Base-by-base conservation (phyloP, 2,329 filamentous ascomycete species). In the Biscogniauxia marginata region DNA sequence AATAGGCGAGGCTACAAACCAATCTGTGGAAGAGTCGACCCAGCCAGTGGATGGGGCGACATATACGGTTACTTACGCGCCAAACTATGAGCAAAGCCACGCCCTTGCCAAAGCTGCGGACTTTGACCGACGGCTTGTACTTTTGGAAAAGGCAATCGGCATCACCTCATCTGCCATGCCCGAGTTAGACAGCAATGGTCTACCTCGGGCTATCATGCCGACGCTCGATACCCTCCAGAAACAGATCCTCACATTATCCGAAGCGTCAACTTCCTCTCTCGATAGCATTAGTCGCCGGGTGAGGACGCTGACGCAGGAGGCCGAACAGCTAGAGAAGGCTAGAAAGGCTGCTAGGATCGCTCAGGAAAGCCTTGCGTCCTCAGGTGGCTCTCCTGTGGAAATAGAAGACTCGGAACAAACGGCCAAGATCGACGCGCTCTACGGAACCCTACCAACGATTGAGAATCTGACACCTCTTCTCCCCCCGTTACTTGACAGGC, bases 401-500 rank as follows among this genome's bases (percentile, higher is more conserved):
- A 66, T 68, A 7, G 75, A 83, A 55, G 79, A 87, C 61, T 76
- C 81, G 7, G 91, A 96, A 65, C 89, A 96, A 65, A 82, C 86
- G 44, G 82, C 90, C 52, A 96, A 96, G 71, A 89, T 99, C 71
- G 95, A 96, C 63, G 90, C 93, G 1, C 83, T 99, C 4, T 97
- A 97, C 73, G 89, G 90, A 1, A 90, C 91, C 3, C 78, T 99
- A 16, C 88, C 92, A 1, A 95, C 91, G 0, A 95, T 99, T 56
- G 92, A 96, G 73, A 89, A 83, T 55, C 80, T 99, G 7, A 83
- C 91, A 5, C 95, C 95, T 1, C 80, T 96, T 18, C 81, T 99
- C 3, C 93, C 95, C 1, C 84, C 91, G 4, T 79, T 98, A 8
- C 79, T 99, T 9, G 92, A 97, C 67, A 84, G 95, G 22, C 77